These are phyloP conservation scores for Geotrichum aggregatum DNA, from an alignment of 1,139 yeast genomes.

Conservation along the genomic window DNA sequence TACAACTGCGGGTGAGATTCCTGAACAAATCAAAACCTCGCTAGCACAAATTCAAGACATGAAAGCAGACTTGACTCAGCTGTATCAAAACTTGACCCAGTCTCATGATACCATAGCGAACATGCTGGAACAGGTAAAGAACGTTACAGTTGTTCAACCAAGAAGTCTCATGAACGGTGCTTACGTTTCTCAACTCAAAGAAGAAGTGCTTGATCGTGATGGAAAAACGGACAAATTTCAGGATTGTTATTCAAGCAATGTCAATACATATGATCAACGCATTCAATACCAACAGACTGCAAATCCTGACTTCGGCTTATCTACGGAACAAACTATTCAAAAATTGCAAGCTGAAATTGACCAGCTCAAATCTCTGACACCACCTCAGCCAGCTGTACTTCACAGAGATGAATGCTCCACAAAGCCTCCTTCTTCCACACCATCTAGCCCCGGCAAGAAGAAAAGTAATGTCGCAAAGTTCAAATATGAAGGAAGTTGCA, in stretches of 20 bases:
- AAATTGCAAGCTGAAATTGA: not conserved
- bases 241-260: too few relatives aligned
- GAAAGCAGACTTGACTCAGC: not conserved
- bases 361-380: not conserved
- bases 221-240: too few relatives aligned
- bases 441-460: too few relatives aligned
- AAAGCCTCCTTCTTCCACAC: too few relatives aligned
- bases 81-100: not conserved
- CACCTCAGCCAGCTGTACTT: not conserved
- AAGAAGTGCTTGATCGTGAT: not conserved
- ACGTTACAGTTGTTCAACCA: not conserved
- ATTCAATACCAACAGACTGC: too few relatives aligned
- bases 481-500: too few relatives aligned
- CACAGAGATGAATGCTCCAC: too few relatives aligned
- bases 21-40: not conserved
- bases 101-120: not conserved
- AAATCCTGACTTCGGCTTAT: not conserved
- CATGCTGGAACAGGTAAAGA: not conserved
- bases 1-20: not conserved
- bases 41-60: not conserved
- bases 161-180: not conserved
- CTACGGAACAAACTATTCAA: not conserved
- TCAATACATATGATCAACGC: too few relatives aligned
- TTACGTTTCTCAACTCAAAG: not conserved
- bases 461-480: too few relatives aligned